A percentile compares a stretch with the other conserved stretches of the same genome.
Evolutionary conservation across 73 alveolate genomes (phyloP).

Genomic region (Loxodes magnus): DNA sequence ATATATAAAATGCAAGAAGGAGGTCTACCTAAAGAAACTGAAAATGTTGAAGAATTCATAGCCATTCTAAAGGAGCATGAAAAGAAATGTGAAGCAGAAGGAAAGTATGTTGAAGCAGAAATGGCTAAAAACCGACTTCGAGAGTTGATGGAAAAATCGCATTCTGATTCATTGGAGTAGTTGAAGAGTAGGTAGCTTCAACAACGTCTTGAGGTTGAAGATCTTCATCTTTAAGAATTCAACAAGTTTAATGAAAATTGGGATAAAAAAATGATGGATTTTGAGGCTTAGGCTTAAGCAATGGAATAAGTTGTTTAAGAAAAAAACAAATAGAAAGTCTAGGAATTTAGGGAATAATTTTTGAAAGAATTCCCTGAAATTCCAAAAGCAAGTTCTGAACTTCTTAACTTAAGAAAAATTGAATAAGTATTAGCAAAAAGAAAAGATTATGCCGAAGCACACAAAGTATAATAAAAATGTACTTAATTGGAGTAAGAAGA

Average conservation of each 20-base stretch:
- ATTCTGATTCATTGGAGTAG: no score
- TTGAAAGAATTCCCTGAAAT: conserved; percentile 27
- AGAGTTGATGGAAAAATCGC: conserved; percentile 31
- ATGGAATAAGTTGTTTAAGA: not conserved
- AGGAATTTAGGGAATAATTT: conserved; percentile 16
- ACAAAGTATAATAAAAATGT: conserved; percentile 22
- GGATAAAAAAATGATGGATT: not conserved
- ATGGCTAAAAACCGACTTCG: conserved; percentile 44
- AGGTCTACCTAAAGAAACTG: no score
- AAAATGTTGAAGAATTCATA: no score
- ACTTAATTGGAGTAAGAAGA: conserved; percentile 15
- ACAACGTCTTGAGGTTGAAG: conserved; percentile 7
- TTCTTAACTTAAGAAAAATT: conserved; percentile 35
- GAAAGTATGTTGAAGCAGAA: conserved; percentile 44
- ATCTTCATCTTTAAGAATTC: conserved; percentile 2
- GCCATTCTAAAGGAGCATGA: no score
- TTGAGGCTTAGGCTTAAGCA: not conserved
- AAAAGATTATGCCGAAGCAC: conserved; percentile 43
- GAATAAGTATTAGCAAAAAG: conserved; percentile 36
- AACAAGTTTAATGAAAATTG: not conserved
- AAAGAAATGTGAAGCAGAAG: conserved; percentile 32
- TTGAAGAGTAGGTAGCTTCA: no score
- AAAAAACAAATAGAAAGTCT: conserved; percentile 1
- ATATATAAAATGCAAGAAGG: no score
- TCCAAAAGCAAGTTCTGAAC: conserved; percentile 38